phyloP scores from a whole-genome alignment of 1,284 basidiomycete genomes.

The Austroboletus niveus region DNA sequence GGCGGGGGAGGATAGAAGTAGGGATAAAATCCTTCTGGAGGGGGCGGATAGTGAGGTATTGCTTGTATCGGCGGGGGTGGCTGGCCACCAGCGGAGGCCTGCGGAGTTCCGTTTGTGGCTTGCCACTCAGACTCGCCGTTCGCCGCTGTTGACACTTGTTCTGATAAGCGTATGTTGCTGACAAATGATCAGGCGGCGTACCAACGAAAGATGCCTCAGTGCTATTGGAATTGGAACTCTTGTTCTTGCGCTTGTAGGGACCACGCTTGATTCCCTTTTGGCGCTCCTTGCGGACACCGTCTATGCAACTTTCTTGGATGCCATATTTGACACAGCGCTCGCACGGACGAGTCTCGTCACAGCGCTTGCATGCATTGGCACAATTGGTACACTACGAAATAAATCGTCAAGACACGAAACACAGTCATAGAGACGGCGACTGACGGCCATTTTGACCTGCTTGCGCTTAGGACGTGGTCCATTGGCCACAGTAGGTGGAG shows the following conservation, averaged over 20 bases:
- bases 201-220: constrained; percentile 20
- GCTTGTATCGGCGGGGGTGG: constrained; percentile 39
- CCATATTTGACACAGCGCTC: constrained; percentile 81
- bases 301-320: constrained; percentile 64
- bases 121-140: constrained; percentile 35
- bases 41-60: constrained; percentile 37
- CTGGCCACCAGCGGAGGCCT: constrained; percentile 28
- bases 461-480: constrained; percentile 63
- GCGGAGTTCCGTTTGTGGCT: constrained; percentile 25
- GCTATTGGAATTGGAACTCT: constrained; percentile 31
- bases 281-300: constrained; percentile 78
- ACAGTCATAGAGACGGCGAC: constrained; percentile 21
- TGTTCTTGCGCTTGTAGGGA: constrained; percentile 78
- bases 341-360: constrained; percentile 78
- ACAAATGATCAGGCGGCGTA: constrained; percentile 12
- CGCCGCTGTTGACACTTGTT: constrained; percentile 14
- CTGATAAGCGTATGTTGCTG: constrained; percentile 13
- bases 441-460: constrained; percentile 86
- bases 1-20: constrained; percentile 50
- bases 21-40: constrained; percentile 54
- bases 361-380: constrained; percentile 83
- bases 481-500: constrained; percentile 24
- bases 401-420: constrained; percentile 1
- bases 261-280: constrained; percentile 86
- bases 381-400: constrained; percentile 69